Evolutionary conservation across 805 yeast genomes (phyloP), one percentile per base, ranked within the genome.

Genomic region (Starmerella vitae): DNA sequence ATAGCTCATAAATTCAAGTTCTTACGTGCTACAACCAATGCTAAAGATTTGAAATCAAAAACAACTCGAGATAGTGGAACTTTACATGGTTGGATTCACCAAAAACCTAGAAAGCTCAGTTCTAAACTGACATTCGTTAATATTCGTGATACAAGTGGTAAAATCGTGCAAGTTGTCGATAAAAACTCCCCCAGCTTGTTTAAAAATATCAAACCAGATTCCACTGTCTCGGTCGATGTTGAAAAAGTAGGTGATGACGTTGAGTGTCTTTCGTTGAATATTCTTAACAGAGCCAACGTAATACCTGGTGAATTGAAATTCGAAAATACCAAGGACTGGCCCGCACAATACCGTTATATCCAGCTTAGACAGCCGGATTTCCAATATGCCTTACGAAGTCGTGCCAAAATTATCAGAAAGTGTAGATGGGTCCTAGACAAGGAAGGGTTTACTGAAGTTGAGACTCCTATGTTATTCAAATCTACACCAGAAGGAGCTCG

Each of bases 401-500:
- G 55, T 49, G 82, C 56, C 56, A 27, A 35, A 3, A 50, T 58
- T 17, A 49, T 57, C 42, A 44, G 57, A 20, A 47, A 62, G 10
- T 62, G 66, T 17, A 57, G 73, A 20, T 29, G 44, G 0, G 56
- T 55, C 2, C 53, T 69, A 20, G 66, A 66, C 30, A 39, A 50
- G 0, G 49, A 59, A 15, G 61, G 60, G 1, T 91, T 91, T 57
- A 70, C 71, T 0, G 97, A 91, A 54, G 68, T 91, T 21, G 98
- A 88, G 56, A 91, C 98, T 0, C 98, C 98, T 1, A 57, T 88
- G 5, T 61, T 91, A 21, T 91, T 91, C 67, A 86, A 91, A 54
- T 81, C 94, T 1, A 91, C 98, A 0, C 98, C 98, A 0, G 98
- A 91, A 59, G 98, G 98, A 13, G 98, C 98, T 1, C 67, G 93